Evolutionary conservation across 1,284 basidiomycete genomes (phyloP).

Genomic region (Leccinum cinnamomeum): DNA sequence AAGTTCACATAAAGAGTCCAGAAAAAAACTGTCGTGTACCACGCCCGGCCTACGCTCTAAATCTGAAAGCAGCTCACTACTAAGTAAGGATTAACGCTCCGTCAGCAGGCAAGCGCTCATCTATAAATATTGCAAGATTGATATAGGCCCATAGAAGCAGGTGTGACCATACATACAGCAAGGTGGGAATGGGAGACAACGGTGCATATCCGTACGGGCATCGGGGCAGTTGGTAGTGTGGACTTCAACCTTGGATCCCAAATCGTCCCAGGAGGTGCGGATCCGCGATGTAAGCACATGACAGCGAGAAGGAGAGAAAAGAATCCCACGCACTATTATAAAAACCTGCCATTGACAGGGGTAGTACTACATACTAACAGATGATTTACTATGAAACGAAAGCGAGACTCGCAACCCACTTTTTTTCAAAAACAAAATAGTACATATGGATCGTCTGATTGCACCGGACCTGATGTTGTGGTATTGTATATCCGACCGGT

Average conservation of each 20-base stretch:
- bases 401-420: too few species aligned
- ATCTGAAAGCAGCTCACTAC: not conserved
- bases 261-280: too few species aligned
- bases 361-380: too few species aligned
- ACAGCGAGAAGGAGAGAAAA: too few species aligned
- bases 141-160: not conserved
- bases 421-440: too few species aligned
- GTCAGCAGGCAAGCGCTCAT: not conserved
- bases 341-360: too few species aligned
- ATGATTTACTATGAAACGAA: too few species aligned
- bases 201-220: too few species aligned
- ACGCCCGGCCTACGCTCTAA: not conserved
- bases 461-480: conserved; percentile 19
- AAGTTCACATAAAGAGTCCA: not conserved
- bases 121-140: not conserved
- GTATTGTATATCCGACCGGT: not conserved
- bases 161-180: not conserved
- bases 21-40: not conserved
- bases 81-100: not conserved
- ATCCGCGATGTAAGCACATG: too few species aligned
- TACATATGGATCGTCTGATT: not conserved
- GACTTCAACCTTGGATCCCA: too few species aligned
- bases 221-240: too few species aligned
- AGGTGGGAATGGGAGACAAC: not conserved
- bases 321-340: too few species aligned